Percentiles rank a stretch among this genome's conserved stretches.
Evolutionary conservation across 2,329 filamentous ascomycete species (phyloP).

Genomic region (Neofusicoccum sp.): DNA sequence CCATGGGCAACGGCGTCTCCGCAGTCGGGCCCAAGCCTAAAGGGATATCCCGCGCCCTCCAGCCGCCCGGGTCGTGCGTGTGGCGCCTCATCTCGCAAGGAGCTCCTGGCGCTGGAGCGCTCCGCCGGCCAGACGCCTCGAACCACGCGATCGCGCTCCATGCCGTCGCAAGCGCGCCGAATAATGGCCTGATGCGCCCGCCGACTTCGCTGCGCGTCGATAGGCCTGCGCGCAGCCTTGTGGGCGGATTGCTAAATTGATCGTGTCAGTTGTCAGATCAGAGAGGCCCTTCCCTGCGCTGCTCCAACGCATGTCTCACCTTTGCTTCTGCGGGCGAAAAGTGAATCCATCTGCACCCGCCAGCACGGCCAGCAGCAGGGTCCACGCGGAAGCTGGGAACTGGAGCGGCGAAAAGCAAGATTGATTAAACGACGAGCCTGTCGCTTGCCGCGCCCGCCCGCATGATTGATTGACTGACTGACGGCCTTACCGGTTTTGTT

Average conservation of each 20-base stretch:
- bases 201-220: background rate
- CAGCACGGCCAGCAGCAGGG: slow-evolving; percentile 12
- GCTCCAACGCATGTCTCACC: slow-evolving; percentile 12
- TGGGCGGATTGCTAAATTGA: slow-evolving; percentile 2
- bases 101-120: background rate
- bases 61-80: slow-evolving; percentile 3
- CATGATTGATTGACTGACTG: background rate
- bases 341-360: slow-evolving; percentile 6
- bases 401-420: slow-evolving; percentile 9
- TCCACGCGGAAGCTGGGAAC: slow-evolving; percentile 11
- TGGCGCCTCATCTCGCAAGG: slow-evolving; percentile 1
- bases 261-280: background rate
- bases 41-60: slow-evolving; percentile 8
- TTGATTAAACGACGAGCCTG: slow-evolving; percentile 3
- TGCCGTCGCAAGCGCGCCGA: background rate
- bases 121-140: background rate
- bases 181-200: slow-evolving; percentile 4
- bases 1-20: slow-evolving; percentile 14
- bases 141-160: background rate
- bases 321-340: slow-evolving; percentile 4
- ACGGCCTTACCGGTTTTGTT: background rate
- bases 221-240: background rate
- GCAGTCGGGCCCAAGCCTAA: background rate
- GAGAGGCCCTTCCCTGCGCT: background rate
- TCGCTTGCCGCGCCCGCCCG: background rate